Base-by-base conservation (phyloP, 257 asterid species). In the Plantago ovata region DNA sequence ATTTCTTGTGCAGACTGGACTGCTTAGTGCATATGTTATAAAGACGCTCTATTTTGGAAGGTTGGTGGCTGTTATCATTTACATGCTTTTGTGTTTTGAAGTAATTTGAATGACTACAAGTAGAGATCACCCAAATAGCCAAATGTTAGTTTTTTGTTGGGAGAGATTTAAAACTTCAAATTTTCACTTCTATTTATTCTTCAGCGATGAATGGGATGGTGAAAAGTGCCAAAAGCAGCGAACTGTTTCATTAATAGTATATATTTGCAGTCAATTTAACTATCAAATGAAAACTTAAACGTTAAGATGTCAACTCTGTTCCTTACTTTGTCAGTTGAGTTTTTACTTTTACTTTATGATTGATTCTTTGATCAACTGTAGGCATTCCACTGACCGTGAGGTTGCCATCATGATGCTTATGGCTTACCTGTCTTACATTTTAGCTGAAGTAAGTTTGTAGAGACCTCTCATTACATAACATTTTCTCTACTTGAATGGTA, bases 361-460 rank as follows among this genome's bases (percentile, higher is more conserved):
- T 65, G 42, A 18, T 52, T 63, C 42, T 58, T 19, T 59, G 38
- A 61, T 75, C 51, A 56, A 58, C 61, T 71, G 52, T 85, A 93
- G 98, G 81, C 98, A 93, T 72, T 89, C 97, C 45, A 93, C 98
- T 56, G 97, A 93, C 69, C 98, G 97, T 40, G 98, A 93, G 83
- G 92, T 93, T 57, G 98, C 98, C 56, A 75, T 93, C 70, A 89
- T 93, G 98, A 86, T 93, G 76, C 95, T 89, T 56, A 86, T 93
- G 97, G 95, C 98, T 41, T 93, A 93, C 74, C 89, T 93, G 56
- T 93, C 98, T 7, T 93, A 93, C 73, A 82, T 93, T 97, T 72
- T 89, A 61, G 80, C 98, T 58, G 98, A 93, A 72, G 98, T 93
- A 81, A 77, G 97, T 79, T 71, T 64, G 50, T 46, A 40, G 52